Evolutionary conservation across 2,329 filamentous ascomycete genomes (phyloP).

Genomic region (Cladobotryum mycophilum): DNA sequence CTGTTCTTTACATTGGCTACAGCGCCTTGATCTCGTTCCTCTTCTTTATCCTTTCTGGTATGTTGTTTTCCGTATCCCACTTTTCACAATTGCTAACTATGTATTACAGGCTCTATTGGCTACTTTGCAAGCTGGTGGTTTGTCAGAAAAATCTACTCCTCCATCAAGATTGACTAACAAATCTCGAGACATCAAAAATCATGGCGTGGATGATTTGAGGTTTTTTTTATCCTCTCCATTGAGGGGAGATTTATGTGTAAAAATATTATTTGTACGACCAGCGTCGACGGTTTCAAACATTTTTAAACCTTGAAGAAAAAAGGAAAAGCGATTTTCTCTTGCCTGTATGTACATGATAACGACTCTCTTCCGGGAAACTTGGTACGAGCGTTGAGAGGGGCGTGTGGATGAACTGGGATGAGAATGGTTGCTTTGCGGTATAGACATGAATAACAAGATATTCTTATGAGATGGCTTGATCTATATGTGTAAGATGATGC

Average conservation of each 20-base stretch:
- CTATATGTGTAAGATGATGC: too few relatives aligned
- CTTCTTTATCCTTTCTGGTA: slow-evolving; percentile 91
- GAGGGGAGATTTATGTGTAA: slow-evolving; percentile 13
- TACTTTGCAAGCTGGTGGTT: slow-evolving; percentile 95
- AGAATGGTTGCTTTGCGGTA: too few relatives aligned
- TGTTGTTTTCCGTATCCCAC: slow-evolving; percentile 28
- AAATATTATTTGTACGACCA: slow-evolving; percentile 25
- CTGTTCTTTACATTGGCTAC: slow-evolving; percentile 90
- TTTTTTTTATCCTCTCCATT: too few relatives aligned
- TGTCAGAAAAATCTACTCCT: slow-evolving; percentile 85
- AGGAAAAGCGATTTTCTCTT: background rate
- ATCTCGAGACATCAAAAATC: background rate
- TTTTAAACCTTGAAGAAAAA: background rate
- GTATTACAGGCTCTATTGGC: slow-evolving; percentile 72
- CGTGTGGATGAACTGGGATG: too few relatives aligned
- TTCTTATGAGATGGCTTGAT: background rate
- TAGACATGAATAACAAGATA: too few relatives aligned
- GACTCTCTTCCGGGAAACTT: too few relatives aligned
- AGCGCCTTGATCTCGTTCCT: slow-evolving; percentile 82
- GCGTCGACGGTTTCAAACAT: slow-evolving; percentile 14
- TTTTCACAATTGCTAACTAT: slow-evolving; percentile 13
- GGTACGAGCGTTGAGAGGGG: too few relatives aligned
- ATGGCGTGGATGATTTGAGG: background rate
- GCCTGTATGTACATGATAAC: too few relatives aligned
- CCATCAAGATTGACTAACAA: slow-evolving; percentile 93